A percentile compares a stretch with the other conserved stretches of the same genome.
These are phyloP conservation scores for Fistulina hepatica DNA, from an alignment of 1,284 basidiomycete genomes.

Conservation along the genomic window DNA sequence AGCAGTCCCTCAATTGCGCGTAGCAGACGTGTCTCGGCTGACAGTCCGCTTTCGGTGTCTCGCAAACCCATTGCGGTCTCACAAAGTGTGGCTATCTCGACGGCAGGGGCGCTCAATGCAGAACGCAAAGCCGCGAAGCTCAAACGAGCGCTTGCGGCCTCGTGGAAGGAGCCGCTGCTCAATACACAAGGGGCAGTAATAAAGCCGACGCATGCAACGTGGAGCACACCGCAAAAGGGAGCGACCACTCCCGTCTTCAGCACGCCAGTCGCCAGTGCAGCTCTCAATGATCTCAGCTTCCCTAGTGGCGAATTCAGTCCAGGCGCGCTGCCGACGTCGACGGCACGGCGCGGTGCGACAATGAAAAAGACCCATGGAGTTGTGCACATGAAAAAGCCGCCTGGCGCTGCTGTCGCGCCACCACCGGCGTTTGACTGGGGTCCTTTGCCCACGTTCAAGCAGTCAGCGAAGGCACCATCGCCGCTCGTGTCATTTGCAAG, in stretches of 20 bases:
- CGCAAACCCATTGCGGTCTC: slow-evolving; percentile 38
- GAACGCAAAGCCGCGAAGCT: slow-evolving; percentile 61
- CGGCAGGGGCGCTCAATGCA: slow-evolving; percentile 67
- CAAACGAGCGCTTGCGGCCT: slow-evolving; percentile 53
- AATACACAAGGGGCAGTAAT: slow-evolving; percentile 42
- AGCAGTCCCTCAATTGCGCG: too few species aligned
- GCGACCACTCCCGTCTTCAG: slow-evolving; percentile 11
- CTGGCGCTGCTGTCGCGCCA: slow-evolving; percentile 21
- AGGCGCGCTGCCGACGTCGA: slow-evolving; percentile 18
- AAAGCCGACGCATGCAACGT: slow-evolving; percentile 29
- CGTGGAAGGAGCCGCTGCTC: slow-evolving; percentile 51
- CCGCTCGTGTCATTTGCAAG: too few species aligned
- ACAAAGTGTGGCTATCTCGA: slow-evolving; percentile 55
- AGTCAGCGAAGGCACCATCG: too few species aligned
- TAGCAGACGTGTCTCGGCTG: too few species aligned
- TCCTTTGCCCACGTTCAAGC: too few species aligned
- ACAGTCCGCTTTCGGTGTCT: too few species aligned
- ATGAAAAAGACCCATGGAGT: slow-evolving; percentile 33
- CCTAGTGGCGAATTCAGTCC: slow-evolving; percentile 28
- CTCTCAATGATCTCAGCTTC: slow-evolving; percentile 18
- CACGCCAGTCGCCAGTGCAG: slow-evolving; percentile 11
- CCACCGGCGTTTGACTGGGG: slow-evolving; percentile 50
- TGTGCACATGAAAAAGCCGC: slow-evolving; percentile 22
- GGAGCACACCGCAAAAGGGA: slow-evolving; percentile 28
- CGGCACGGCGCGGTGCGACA: slow-evolving; percentile 25